Percentiles rank a stretch among this genome's conserved stretches.
Evolutionary conservation across 495 filamentous ascomycete genomes (phyloP).

Genomic region (Cercophora samala): DNA sequence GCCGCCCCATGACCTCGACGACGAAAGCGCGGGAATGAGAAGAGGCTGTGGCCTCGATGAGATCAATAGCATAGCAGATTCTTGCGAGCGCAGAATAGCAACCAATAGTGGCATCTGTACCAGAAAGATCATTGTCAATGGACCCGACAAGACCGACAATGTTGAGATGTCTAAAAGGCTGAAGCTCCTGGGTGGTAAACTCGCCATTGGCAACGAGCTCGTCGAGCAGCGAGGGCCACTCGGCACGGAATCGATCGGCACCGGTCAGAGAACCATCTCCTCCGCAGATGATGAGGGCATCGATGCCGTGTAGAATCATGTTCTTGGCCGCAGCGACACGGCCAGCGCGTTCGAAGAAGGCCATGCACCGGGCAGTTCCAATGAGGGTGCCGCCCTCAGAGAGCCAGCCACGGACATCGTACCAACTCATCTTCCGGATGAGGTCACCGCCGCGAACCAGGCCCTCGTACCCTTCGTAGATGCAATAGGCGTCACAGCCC

Average conservation of each 20-base stretch:
- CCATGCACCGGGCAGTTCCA: slow-evolving; percentile 86
- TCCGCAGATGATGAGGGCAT: slow-evolving; percentile 94
- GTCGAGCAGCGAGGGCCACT: slow-evolving; percentile 82
- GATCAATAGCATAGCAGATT: slow-evolving; percentile 92
- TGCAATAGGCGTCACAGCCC: slow-evolving; percentile 81
- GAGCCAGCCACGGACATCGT: slow-evolving; percentile 91
- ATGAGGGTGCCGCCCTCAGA: slow-evolving; percentile 96
- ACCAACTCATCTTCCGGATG: slow-evolving; percentile 85
- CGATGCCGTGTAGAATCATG: slow-evolving; percentile 85
- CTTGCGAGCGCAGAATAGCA: slow-evolving; percentile 89
- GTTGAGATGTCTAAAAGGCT: slow-evolving; percentile 76
- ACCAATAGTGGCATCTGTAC: slow-evolving; percentile 96
- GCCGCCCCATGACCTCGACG: slow-evolving; percentile 98
- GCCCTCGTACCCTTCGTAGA: slow-evolving; percentile 96
- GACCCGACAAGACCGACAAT: slow-evolving; percentile 95
- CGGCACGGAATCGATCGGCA: slow-evolving; percentile 85
- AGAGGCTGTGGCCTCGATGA: slow-evolving; percentile 92
- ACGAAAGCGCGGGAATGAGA: slow-evolving; percentile 98
- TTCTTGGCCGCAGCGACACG: slow-evolving; percentile 86
- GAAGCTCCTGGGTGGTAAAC: slow-evolving; percentile 64
- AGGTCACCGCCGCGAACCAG: slow-evolving; percentile 84
- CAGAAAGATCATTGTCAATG: slow-evolving; percentile 97
- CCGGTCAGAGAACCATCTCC: slow-evolving; percentile 97
- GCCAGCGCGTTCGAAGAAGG: slow-evolving; percentile 82
- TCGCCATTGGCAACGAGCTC: slow-evolving; percentile 73